phyloP scores from a whole-genome alignment of 371 early-diverging fungal genomes.

The Mycotypha africana region DNA sequence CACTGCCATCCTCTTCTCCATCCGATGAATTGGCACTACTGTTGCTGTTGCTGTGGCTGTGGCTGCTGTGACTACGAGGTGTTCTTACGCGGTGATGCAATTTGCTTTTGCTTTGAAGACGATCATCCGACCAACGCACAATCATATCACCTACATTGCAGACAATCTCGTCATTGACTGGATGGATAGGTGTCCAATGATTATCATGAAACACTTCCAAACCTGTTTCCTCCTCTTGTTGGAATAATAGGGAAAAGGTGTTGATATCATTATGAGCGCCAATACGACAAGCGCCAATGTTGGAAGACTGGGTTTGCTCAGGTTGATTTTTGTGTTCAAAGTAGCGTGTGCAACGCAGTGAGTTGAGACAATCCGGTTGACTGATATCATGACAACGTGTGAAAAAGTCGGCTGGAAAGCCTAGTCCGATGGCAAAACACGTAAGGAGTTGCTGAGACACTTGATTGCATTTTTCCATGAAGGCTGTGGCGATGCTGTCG shows the following conservation, averaged over 20 bases:
- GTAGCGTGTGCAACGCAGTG: conserved; percentile 14
- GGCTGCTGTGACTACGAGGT: too few species aligned
- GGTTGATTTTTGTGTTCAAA: conserved; percentile 11
- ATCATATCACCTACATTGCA: conserved; percentile 28
- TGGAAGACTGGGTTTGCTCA: conserved; percentile 1
- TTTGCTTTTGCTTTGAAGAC: conserved; percentile 16
- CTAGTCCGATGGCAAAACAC: conserved; percentile 18
- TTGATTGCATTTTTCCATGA: conserved; percentile 15
- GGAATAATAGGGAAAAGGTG: conserved; percentile 16
- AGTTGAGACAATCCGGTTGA: conserved; percentile 18
- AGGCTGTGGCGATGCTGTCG: conserved; percentile 2
- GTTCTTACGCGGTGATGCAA: conserved; percentile 10
- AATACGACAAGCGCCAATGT: conserved; percentile 7
- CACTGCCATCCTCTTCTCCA: too few species aligned
- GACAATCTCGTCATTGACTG: conserved; percentile 14
- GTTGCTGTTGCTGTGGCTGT: too few species aligned
- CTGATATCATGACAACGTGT: conserved; percentile 16
- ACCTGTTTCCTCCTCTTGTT: conserved; percentile 14
- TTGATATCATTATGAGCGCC: conserved; percentile 15
- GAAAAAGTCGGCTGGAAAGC: conserved; percentile 18
- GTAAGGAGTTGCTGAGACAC: conserved; percentile 17
- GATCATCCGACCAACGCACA: conserved; percentile 22
- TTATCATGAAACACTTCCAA: conserved; percentile 14
- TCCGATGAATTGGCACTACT: too few species aligned
- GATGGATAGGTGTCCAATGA: conserved; percentile 9